Base-by-base conservation (phyloP, 441 rosid species). In the Melastoma candidum region DNA sequence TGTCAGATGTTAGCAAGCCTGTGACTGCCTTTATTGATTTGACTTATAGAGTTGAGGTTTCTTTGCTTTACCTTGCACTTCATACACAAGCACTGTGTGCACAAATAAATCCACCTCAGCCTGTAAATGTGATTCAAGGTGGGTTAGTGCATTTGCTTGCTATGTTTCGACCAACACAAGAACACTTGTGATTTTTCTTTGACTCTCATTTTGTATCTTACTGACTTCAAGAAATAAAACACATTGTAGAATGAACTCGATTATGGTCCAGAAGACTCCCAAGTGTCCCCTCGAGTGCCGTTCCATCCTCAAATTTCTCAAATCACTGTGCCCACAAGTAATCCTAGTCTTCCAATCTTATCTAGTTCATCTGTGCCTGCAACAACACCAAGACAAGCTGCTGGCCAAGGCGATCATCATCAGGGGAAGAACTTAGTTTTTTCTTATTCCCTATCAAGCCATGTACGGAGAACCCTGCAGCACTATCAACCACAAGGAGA, bases 381-480 rank as follows among this genome's bases (percentile, higher is more conserved):
- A 29, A 29, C 36, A 29, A 29, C 36, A 7, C 36, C 3, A 29
- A 29, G 66, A 47, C 80, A 67, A 47, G 52, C 59, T 10, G 64
- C 63, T 51, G 70, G 63, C 24, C 82, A 60, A 63, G 78, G 69
- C 26, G 60, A 64, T 48, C 90, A 86, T 29, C 36, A 29, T 61
- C 94, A 86, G 51, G 22, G 81, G 3, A 89, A 86, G 77, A 89
- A 79, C 69, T 69, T 80, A 14, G 83, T 86, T n/a, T 89, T 89
- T 85, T 84, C 95, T 54, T 86, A 84, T 61, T 93, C 95, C 0
- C 64, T 89, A 24, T 89, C 97, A 12, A 86, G 95, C 60, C 95
- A 93, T 2, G 56, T 82, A 41, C 75, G 84, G 4, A 63, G 78
- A 44, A 86, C 88, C 69, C 90, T 84, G 53, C 95, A 84, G 76